A percentile compares a stretch with the other conserved stretches of the same genome.
phyloP scores from a whole-genome alignment of 208 protist species.

The Wallacemonas sp. region DNA sequence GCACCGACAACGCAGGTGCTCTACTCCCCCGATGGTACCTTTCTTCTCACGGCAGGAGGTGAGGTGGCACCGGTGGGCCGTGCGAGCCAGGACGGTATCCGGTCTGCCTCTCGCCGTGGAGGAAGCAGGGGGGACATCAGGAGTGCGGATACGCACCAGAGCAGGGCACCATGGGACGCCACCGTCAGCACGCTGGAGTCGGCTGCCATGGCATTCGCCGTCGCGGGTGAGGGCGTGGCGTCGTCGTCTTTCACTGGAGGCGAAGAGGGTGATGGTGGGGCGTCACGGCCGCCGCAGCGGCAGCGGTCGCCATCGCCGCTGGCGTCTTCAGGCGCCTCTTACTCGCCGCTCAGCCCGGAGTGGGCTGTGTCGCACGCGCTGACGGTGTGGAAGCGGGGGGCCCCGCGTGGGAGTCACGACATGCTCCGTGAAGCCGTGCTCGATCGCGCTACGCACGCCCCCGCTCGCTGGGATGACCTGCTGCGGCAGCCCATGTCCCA shows the following conservation, averaged over 20 bases:
- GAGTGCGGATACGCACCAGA: no score
- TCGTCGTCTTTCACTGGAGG: not conserved
- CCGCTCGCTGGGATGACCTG: not conserved
- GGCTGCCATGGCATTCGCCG: not conserved
- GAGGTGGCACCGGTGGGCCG: not conserved
- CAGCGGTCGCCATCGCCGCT: not conserved
- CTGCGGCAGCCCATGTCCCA: not conserved
- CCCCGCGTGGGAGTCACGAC: slow-evolving; percentile 2
- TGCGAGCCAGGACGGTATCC: no score
- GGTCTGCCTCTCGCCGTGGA: no score
- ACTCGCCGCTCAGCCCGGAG: slow-evolving; percentile 16
- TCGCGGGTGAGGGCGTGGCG: not conserved
- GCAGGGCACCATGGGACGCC: slow-evolving; percentile 7
- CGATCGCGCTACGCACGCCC: not conserved
- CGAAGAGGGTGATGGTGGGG: no score
- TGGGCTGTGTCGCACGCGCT: slow-evolving; percentile 16
- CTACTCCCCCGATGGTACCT: slow-evolving; percentile 72
- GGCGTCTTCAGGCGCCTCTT: not conserved
- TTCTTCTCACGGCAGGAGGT: slow-evolving; percentile 64
- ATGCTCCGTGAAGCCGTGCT: slow-evolving; percentile 9
- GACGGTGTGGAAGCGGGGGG: slow-evolving; percentile 13
- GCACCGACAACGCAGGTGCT: slow-evolving; percentile 64
- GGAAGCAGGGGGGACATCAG: no score
- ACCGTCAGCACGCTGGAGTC: slow-evolving; percentile 5
- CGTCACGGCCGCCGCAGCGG: not conserved